Evolutionary conservation across 805 yeast genomes (phyloP).

Genomic region (Saturnispora diversa): DNA sequence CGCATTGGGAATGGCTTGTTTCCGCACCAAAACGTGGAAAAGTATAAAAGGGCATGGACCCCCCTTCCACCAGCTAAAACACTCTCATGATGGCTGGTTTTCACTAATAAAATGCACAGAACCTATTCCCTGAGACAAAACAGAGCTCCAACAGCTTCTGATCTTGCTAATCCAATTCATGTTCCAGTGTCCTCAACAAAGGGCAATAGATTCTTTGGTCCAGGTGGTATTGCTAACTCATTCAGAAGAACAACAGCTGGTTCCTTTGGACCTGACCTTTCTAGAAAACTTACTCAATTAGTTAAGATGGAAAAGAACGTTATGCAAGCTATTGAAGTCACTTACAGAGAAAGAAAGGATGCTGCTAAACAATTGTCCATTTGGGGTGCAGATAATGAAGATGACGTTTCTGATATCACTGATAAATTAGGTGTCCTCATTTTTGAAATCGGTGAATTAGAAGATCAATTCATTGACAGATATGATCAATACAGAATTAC

Average conservation of each 20-base stretch:
- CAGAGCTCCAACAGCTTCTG: conserved; percentile 79
- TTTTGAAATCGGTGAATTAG: conserved; percentile 78
- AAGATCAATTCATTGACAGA: conserved; percentile 78
- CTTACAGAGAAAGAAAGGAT: conserved; percentile 69
- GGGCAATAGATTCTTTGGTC: conserved; percentile 68
- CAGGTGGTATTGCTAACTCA: conserved; percentile 46
- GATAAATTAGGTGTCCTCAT: conserved; percentile 80
- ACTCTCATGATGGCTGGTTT: no score
- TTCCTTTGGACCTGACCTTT: conserved; percentile 69
- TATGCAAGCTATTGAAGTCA: conserved; percentile 68
- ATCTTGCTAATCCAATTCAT: conserved; percentile 72
- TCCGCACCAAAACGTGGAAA: not conserved
- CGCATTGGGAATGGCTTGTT: not conserved
- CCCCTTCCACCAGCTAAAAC: no score
- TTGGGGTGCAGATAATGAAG: conserved; percentile 87
- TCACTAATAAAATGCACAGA: conserved; percentile 73
- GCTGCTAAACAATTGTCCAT: conserved; percentile 75
- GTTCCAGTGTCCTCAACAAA: conserved; percentile 67
- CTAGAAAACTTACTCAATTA: conserved; percentile 63
- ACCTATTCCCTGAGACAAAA: conserved; percentile 72
- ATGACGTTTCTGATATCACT: conserved; percentile 78
- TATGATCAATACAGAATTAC: conserved; percentile 83
- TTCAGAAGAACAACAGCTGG: conserved; percentile 67
- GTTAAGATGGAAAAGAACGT: conserved; percentile 79
- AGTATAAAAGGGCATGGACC: conserved; percentile 3